Evolutionary conservation across 352 stramenopile species (phyloP).

Genomic region (Phytophthora tentaculata): DNA sequence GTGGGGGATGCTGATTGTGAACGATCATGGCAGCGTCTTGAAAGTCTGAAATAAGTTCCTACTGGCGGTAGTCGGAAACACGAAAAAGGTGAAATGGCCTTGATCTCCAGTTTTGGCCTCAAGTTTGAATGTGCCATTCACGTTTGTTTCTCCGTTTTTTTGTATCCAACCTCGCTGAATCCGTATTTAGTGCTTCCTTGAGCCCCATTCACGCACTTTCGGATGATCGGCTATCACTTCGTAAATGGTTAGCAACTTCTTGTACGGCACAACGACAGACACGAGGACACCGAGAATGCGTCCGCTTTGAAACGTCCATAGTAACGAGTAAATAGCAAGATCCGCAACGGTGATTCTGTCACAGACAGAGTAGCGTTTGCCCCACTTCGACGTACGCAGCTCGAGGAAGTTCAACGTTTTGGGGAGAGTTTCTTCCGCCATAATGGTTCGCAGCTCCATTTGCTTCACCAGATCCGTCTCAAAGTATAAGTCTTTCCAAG

Average conservation of each 20-base stretch:
- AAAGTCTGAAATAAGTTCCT: not conserved
- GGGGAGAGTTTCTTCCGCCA: conserved; percentile 46
- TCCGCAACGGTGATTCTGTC: conserved; percentile 53
- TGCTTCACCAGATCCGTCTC: conserved; percentile 39
- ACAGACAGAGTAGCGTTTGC: conserved; percentile 34
- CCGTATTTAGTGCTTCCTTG: conserved; percentile 2
- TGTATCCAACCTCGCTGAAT: too few relatives aligned
- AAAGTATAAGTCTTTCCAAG: conserved; percentile 40
- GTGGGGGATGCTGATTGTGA: not conserved
- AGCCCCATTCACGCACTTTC: conserved; percentile 51
- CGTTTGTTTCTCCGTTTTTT: too few relatives aligned
- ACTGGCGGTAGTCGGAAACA: too few relatives aligned
- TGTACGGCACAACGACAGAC: conserved; percentile 35
- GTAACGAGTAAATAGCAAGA: conserved; percentile 53
- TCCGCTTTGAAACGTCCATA: conserved; percentile 47
- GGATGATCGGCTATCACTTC: conserved; percentile 40
- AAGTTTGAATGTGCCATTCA: too few relatives aligned
- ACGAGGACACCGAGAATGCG: conserved; percentile 37
- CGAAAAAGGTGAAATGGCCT: too few relatives aligned
- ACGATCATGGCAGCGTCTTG: not conserved
- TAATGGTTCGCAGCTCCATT: conserved; percentile 22
- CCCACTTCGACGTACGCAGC: conserved; percentile 39
- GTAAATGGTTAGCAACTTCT: conserved; percentile 41
- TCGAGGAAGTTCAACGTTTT: conserved; percentile 49
- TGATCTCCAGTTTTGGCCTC: too few relatives aligned